phyloP scores from a whole-genome alignment of 2,329 filamentous ascomycete species.

The Arthrinium puccinioides region DNA sequence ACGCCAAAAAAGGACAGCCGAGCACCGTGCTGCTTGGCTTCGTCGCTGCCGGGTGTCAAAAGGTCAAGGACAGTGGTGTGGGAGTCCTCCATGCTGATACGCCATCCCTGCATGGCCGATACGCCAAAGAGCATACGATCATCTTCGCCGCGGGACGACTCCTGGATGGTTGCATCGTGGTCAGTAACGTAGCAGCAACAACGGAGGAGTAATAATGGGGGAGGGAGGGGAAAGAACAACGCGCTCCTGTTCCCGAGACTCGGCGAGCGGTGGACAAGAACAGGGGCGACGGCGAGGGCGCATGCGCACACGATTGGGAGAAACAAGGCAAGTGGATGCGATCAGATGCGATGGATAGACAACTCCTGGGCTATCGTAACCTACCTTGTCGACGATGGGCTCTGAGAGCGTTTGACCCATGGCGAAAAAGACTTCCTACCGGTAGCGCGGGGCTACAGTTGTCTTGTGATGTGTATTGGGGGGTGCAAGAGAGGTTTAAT shows the following conservation, averaged over 20 bases:
- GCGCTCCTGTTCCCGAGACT: no score
- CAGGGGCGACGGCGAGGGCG: no score
- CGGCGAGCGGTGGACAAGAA: no score
- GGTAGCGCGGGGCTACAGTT: conserved; percentile 12
- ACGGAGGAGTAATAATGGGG: no score
- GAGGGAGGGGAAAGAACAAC: no score
- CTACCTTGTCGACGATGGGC: conserved; percentile 97
- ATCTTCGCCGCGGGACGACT: conserved; percentile 86
- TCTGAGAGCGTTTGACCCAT: conserved; percentile 99
- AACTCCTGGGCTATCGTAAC: no score
- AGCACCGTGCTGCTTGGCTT: conserved; percentile 56
- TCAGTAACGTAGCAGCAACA: no score
- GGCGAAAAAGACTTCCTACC: conserved; percentile 27
- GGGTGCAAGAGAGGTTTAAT: conserved; percentile 8
- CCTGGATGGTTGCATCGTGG: conserved; percentile 38
- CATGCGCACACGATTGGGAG: no score
- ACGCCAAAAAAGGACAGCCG: conserved; percentile 94
- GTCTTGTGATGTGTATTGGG: conserved; percentile 7
- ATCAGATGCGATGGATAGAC: no score
- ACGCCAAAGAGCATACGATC: conserved; percentile 88
- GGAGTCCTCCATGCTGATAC: conserved; percentile 99
- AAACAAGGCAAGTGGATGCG: no score
- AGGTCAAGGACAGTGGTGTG: conserved; percentile 88
- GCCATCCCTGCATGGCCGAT: conserved; percentile 99
- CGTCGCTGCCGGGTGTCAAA: conserved; percentile 48